phyloP scores from a whole-genome alignment of 768 basidiomycete genomes.

The Rhodocollybia butyracea region DNA sequence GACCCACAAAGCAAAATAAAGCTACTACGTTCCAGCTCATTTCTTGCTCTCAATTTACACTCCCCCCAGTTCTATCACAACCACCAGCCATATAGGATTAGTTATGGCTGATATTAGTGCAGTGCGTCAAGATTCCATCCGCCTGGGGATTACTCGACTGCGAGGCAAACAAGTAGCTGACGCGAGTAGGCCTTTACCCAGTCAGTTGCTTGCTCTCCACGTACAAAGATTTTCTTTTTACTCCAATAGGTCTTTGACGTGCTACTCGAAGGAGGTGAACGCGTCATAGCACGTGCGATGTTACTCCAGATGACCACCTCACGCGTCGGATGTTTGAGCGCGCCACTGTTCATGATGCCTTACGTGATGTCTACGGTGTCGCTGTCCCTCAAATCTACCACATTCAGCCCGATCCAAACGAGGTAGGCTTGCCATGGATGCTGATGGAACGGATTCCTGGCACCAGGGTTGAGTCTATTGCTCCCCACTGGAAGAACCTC shows the following conservation, averaged over 20 bases:
- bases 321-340: neutral
- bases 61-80: too few species aligned
- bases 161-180: neutral
- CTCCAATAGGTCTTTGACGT: neutral
- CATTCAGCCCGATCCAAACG: neutral
- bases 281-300: neutral
- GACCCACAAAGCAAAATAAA: too few species aligned
- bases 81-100: too few species aligned
- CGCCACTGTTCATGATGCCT: neutral
- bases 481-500: neutral
- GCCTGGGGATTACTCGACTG: neutral
- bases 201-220: too few species aligned
- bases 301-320: neutral
- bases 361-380: neutral
- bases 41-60: too few species aligned
- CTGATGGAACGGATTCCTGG: neutral
- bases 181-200: neutral
- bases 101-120: slow-evolving; percentile 5
- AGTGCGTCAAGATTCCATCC: neutral
- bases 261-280: neutral
- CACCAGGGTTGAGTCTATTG: neutral
- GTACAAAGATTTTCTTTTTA: neutral
- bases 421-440: neutral
- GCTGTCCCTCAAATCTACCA: neutral
- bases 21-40: too few species aligned